Percentiles rank a stretch among this genome's conserved stretches.
Evolutionary conservation across 1,284 basidiomycete species (phyloP).

Genomic region (Cryptococcus hybrid): DNA sequence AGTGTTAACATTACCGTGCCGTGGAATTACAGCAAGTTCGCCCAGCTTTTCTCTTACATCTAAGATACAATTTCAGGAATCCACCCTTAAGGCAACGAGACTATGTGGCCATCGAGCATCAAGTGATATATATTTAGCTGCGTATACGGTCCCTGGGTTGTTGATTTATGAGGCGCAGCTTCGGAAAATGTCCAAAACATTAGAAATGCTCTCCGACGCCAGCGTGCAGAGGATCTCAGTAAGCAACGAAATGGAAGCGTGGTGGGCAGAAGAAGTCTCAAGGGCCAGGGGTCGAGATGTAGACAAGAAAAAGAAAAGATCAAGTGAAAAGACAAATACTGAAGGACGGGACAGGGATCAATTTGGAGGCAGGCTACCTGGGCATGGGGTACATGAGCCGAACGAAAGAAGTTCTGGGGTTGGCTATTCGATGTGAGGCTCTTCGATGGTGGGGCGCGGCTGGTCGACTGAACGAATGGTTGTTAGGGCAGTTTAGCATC

Average conservation of each 20-base stretch:
- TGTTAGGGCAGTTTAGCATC: too few relatives aligned
- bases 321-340: constrained; percentile 11
- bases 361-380: constrained; percentile 25
- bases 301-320: background rate
- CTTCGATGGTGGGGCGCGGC: too few relatives aligned
- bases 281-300: background rate
- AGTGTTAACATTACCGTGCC: too few relatives aligned
- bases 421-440: too few relatives aligned
- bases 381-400: constrained; percentile 32
- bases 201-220: constrained; percentile 46
- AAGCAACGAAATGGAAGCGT: constrained; percentile 41
- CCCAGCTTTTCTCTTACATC: constrained; percentile 43
- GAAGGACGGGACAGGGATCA: constrained; percentile 17
- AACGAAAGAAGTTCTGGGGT: too few relatives aligned
- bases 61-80: constrained; percentile 48
- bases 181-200: constrained; percentile 40
- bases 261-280: constrained; percentile 44
- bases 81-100: constrained; percentile 43
- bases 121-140: constrained; percentile 29
- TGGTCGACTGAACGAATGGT: too few relatives aligned
- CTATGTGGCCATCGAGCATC: constrained; percentile 50
- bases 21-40: constrained; percentile 23
- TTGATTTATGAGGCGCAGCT: constrained; percentile 36
- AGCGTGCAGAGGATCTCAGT: constrained; percentile 41
- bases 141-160: background rate